Percentiles rank a stretch among this genome's conserved stretches.
phyloP scores from a whole-genome alignment of 2,329 filamentous ascomycete genomes.

The Neofusicoccum umdonicola region DNA sequence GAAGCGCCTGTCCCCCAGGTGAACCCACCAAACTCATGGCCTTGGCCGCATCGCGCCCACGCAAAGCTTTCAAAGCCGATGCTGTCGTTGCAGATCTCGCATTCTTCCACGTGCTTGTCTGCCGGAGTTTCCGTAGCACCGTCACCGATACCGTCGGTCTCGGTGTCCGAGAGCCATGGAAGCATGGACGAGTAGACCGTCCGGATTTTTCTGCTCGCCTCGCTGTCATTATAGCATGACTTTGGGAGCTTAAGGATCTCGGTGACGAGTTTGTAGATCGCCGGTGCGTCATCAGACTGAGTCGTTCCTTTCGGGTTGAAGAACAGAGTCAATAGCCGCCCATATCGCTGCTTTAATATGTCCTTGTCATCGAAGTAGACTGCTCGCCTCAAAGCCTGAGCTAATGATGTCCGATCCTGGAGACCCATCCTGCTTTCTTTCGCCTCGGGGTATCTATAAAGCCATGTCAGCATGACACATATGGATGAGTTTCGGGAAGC shows the following conservation, averaged over 20 bases:
- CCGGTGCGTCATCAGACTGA: conserved; percentile 2
- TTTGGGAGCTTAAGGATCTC: conserved; percentile 4
- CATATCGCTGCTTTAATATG: conserved; percentile 33
- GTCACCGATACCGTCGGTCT: neutral
- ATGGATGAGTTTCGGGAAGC: too few relatives aligned
- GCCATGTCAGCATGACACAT: neutral
- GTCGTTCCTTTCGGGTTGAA: conserved; percentile 21
- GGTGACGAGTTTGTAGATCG: conserved; percentile 3
- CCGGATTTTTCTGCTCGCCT: conserved; percentile 2
- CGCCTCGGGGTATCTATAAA: neutral
- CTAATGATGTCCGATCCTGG: neutral
- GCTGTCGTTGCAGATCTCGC: conserved; percentile 50
- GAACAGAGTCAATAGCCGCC: conserved; percentile 29
- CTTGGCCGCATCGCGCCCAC: conserved; percentile 49
- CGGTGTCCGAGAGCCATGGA: conserved; percentile 5
- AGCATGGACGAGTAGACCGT: conserved; percentile 12
- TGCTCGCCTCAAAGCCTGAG: conserved; percentile 23
- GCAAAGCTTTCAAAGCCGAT: conserved; percentile 49
- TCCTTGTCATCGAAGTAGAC: conserved; percentile 27
- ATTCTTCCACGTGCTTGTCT: conserved; percentile 42
- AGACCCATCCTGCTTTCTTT: neutral
- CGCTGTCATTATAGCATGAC: conserved; percentile 7
- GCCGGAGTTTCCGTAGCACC: conserved; percentile 5
- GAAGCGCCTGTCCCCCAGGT: neutral
- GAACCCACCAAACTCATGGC: conserved; percentile 51